Evolutionary conservation across 2,329 filamentous ascomycete species (phyloP).

Genomic region (Trichoderma guizhouense): DNA sequence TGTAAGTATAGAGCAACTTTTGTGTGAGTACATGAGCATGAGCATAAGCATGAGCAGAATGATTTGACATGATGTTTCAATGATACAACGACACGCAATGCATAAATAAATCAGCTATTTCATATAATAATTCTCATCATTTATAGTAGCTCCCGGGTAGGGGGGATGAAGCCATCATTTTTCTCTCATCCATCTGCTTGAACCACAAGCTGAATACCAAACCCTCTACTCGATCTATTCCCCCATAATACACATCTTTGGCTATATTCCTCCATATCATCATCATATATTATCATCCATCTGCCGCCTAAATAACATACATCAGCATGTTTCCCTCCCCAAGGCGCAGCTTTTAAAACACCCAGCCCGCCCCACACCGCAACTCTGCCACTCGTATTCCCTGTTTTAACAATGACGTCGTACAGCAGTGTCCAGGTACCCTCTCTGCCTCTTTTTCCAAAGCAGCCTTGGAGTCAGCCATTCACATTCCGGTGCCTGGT

Average conservation of each 20-base stretch:
- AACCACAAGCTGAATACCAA: no score
- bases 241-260: no score
- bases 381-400: not conserved
- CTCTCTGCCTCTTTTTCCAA: not conserved
- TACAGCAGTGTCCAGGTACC: not conserved
- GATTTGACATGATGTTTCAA: not conserved
- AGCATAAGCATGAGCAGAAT: not conserved
- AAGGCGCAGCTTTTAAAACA: not conserved
- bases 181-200: not conserved
- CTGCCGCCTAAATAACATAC: not conserved
- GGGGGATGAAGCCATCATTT: not conserved
- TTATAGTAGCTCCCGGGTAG: not conserved
- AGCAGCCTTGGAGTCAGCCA: not conserved
- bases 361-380: not conserved
- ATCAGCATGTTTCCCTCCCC: not conserved
- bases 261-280: no score
- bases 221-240: no score
- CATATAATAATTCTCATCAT: not conserved
- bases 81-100: not conserved
- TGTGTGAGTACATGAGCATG: not conserved
- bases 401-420: constrained; percentile 1
- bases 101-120: not conserved
- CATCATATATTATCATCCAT: not conserved
- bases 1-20: not conserved
- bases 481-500: not conserved